Evolutionary conservation across 768 basidiomycete genomes (phyloP).

Genomic region (Psilocybe cyanescens): DNA sequence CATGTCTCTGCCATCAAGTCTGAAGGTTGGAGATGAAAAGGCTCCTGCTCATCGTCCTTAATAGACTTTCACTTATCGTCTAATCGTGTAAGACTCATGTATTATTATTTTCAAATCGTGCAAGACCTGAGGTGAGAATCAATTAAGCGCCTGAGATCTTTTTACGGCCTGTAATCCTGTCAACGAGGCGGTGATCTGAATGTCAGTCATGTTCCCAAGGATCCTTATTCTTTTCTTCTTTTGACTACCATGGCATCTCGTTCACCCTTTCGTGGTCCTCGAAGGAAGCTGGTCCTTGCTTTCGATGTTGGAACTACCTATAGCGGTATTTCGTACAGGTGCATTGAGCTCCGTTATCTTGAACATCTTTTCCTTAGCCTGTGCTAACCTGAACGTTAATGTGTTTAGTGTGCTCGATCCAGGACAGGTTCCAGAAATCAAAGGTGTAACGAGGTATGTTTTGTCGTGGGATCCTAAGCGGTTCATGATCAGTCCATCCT

Average conservation of each 20-base stretch:
- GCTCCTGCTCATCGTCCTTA: too few species aligned
- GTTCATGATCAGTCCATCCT: neutral
- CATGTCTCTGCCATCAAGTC: too few species aligned
- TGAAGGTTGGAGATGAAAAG: too few species aligned
- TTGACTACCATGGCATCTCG: constrained; percentile 7
- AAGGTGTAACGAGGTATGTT: constrained; percentile 44
- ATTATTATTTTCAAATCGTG: too few species aligned
- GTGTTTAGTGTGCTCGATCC: constrained; percentile 39
- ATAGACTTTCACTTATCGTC: too few species aligned
- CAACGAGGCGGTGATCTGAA: neutral
- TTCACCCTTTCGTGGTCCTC: constrained; percentile 30
- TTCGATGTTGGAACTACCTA: constrained; percentile 50
- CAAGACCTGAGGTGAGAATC: neutral
- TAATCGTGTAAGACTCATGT: too few species aligned
- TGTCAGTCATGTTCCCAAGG: neutral
- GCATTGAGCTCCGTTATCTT: neutral
- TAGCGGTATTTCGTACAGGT: constrained; percentile 42
- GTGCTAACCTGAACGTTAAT: neutral
- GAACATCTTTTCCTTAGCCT: neutral
- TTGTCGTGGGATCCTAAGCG: neutral
- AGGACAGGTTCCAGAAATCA: constrained; percentile 42
- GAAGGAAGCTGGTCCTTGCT: constrained; percentile 44
- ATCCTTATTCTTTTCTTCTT: neutral
- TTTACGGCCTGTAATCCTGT: neutral
- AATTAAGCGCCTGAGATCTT: neutral